A percentile compares a stretch with the other conserved stretches of the same genome.
phyloP scores from a whole-genome alignment of 345 rosid species.

The Eucalyptus marginata region DNA sequence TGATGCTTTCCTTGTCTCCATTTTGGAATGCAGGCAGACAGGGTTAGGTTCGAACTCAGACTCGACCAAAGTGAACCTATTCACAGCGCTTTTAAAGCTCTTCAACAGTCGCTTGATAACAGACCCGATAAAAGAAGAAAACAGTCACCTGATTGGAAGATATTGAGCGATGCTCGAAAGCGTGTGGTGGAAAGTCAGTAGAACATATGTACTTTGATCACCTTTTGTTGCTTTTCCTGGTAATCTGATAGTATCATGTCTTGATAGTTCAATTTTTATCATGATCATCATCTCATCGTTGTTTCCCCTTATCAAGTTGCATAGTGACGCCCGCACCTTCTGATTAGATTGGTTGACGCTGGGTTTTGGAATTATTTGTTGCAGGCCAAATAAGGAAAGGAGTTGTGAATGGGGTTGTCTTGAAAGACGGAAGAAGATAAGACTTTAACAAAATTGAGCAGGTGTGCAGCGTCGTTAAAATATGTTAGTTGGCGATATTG shows the following conservation, averaged over 20 bases:
- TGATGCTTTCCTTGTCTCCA: neutral
- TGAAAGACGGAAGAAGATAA: conserved; percentile 70
- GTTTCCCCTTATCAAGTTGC: neutral
- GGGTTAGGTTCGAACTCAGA: conserved; percentile 57
- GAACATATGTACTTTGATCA: too few relatives aligned
- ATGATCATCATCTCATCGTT: neutral
- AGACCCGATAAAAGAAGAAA: neutral
- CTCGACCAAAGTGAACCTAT: conserved; percentile 70
- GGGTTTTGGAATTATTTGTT: neutral
- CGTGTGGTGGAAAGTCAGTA: conserved; percentile 58
- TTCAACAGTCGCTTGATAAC: conserved; percentile 28
- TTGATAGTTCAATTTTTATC: too few relatives aligned
- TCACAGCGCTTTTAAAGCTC: conserved; percentile 59
- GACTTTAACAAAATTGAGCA: conserved; percentile 80
- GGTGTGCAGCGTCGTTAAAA: too few relatives aligned
- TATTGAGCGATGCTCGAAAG: conserved; percentile 51
- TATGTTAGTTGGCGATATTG: too few relatives aligned
- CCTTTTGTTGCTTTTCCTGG: neutral
- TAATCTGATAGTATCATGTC: neutral
- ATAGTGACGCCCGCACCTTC: neutral
- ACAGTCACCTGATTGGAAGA: conserved; percentile 26
- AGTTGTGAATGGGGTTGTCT: conserved; percentile 76
- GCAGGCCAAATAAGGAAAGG: conserved; percentile 73
- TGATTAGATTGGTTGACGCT: neutral
- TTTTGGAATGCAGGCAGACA: conserved; percentile 44